A percentile compares a stretch with the other conserved stretches of the same genome.
Evolutionary conservation across 2,329 filamentous ascomycete genomes (phyloP).

Genomic region (Colletotrichum sp.): DNA sequence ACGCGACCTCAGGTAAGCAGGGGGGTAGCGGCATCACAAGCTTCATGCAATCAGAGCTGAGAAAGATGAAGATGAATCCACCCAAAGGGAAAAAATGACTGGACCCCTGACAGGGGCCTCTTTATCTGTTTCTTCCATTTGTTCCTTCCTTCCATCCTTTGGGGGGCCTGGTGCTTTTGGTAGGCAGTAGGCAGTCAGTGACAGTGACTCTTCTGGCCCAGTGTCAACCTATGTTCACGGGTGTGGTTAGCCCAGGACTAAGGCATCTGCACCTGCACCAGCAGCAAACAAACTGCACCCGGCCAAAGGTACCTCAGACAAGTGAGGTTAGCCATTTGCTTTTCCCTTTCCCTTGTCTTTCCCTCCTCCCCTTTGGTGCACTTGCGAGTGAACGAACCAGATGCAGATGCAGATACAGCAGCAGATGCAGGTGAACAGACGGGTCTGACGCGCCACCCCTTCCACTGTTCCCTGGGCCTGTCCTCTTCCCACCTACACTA

Average conservation of each 20-base stretch:
- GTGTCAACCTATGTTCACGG: not conserved
- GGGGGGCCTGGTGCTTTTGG: not conserved
- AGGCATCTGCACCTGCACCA: too few species aligned
- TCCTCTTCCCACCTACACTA: not conserved
- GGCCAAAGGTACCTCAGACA: not conserved
- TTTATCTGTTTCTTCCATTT: not conserved
- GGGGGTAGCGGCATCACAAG: not conserved
- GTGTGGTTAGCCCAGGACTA: not conserved
- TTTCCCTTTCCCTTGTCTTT: not conserved
- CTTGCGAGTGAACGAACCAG: not conserved
- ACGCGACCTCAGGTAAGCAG: not conserved
- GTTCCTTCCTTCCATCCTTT: not conserved
- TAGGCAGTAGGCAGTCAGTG: not conserved
- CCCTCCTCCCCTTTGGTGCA: not conserved
- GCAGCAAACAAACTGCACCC: too few species aligned
- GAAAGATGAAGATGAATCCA: not conserved
- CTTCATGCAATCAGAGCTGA: slow-evolving; percentile 14
- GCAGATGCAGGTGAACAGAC: not conserved
- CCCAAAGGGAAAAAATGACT: not conserved
- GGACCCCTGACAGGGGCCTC: not conserved
- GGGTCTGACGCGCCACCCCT: not conserved
- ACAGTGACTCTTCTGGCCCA: not conserved
- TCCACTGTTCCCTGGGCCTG: not conserved
- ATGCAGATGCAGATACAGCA: not conserved
- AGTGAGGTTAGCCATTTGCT: not conserved